A percentile compares a stretch with the other conserved stretches of the same genome.
These are phyloP conservation scores for Ilyonectria robusta DNA, from an alignment of 2,329 filamentous ascomycete species.

Conservation along the genomic window DNA sequence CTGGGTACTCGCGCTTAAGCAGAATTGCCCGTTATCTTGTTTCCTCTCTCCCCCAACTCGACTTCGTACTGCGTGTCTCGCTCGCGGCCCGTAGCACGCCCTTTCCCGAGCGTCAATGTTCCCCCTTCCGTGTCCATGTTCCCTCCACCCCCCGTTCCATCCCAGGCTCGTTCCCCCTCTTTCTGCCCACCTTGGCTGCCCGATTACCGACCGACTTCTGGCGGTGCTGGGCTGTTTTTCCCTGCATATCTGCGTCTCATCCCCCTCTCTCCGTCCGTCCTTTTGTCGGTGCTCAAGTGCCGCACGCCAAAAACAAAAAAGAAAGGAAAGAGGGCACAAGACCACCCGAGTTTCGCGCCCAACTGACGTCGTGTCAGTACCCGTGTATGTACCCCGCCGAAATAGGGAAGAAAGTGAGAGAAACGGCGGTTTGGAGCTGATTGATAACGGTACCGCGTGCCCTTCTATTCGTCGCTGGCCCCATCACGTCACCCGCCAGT, in stretches of 20 bases:
- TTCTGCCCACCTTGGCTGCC: slow-evolving; percentile 19
- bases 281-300: not conserved
- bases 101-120: no score
- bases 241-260: slow-evolving; percentile 22
- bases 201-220: slow-evolving; percentile 27
- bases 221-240: slow-evolving; percentile 15
- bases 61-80: not conserved
- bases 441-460: slow-evolving; percentile 41
- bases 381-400: slow-evolving; percentile 28
- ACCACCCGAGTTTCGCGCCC: not conserved
- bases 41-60: not conserved
- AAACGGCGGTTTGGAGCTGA: slow-evolving; percentile 21
- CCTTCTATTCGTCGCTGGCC: slow-evolving; percentile 38
- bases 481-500: slow-evolving; percentile 36
- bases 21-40: slow-evolving; percentile 24
- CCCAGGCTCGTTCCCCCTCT: slow-evolving; percentile 10
- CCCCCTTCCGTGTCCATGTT: not conserved
- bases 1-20: slow-evolving; percentile 8
- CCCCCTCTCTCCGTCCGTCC: not conserved
- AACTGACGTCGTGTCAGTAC: slow-evolving; percentile 32
- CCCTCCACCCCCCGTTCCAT: not conserved
- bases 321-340: not conserved
- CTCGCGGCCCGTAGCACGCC: not conserved
- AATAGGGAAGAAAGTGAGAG: slow-evolving; percentile 30
- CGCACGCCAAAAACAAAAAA: slow-evolving; percentile 11